Base-by-base conservation (phyloP, 768 basidiomycete species). In the Nevesoporus exiguus region DNA sequence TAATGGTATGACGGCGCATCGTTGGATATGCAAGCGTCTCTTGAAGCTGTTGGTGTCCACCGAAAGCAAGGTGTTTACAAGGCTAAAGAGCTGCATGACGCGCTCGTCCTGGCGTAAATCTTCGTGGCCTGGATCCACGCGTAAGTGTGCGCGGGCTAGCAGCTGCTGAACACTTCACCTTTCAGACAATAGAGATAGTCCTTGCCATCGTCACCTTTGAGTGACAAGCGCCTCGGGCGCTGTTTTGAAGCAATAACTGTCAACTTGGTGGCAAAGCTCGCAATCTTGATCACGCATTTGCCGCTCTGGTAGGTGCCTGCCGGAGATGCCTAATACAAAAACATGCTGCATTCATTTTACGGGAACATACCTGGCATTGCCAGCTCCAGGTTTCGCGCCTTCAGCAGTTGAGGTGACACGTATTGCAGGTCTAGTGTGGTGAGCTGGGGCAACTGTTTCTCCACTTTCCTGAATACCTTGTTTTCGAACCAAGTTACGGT, bases 21-120 rank as follows among this genome's bases (percentile, higher is more conserved):
- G 83, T 68, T 96, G 96, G 49, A 98, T 96, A 63, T 94, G 93
- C 42, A 99, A 78, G 60, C 94, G 92, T 33, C 97, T 80, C 75
- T 96, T 97, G 81, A 96, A 98, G 68, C 92, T 93, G 66, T 90
- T 85, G 21, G 93, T 90, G 65, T 99, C 96, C 19, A 93, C 86
- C 7, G 90, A 87, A 27, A 99, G 83, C 2, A 98, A 75, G 0
- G 93, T 96, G 71, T 99, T 99, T 63, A 98, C 90, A 44, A 99
- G 84, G 55, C 97, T 90, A 71, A 98, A 98, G 19, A 98, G 80
- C 70, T 99, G 97, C 96, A 98, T 98, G 52, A 98, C 97, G 57
- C 97, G 84, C 65, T 99, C 97, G 67, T 99, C 97, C 72, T 98
- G 97, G 37, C 97, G 93, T 47, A 99, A 78, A 75, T 99, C 97